phyloP scores from a whole-genome alignment of 1,284 basidiomycete genomes.

The Ceratobasidium sp. region DNA sequence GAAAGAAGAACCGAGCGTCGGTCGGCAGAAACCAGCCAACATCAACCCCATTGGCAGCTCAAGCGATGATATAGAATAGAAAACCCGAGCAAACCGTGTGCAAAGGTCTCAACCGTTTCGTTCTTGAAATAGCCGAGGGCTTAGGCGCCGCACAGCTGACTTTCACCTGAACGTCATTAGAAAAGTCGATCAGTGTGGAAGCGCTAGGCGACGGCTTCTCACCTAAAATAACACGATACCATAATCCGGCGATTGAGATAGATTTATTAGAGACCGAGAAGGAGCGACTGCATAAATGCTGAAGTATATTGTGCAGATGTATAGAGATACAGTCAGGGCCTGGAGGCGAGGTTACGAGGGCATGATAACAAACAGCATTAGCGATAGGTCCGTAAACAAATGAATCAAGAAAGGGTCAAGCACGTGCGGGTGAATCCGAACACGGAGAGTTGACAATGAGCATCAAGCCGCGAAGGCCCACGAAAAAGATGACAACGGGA shows the following conservation, averaged over 20 bases:
- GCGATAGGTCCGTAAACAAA: neutral
- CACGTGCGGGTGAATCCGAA: neutral
- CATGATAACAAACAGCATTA: neutral
- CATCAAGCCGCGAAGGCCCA: neutral
- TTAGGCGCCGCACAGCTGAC: constrained; percentile 1
- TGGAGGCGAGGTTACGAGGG: neutral
- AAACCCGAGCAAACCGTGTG: neutral
- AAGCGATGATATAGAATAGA: neutral
- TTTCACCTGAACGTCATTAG: neutral
- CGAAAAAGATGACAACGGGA: too few species aligned
- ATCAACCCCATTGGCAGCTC: neutral
- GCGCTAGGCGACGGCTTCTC: constrained; percentile 1
- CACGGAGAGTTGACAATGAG: neutral
- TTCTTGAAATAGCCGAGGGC: constrained; percentile 13
- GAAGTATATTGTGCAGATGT: constrained; percentile 15
- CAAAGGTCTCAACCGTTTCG: neutral
- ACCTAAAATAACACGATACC: constrained; percentile 6
- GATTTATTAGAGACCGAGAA: neutral
- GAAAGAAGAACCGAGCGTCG: neutral
- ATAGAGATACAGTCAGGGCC: constrained; percentile 21
- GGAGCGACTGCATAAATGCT: neutral
- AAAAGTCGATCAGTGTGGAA: neutral
- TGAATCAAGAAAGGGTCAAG: neutral
- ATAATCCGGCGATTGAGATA: neutral
- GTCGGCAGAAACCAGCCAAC: too few species aligned